Evolutionary conservation across 305 asterid species (phyloP).

Genomic region (Petunia hybrid): DNA sequence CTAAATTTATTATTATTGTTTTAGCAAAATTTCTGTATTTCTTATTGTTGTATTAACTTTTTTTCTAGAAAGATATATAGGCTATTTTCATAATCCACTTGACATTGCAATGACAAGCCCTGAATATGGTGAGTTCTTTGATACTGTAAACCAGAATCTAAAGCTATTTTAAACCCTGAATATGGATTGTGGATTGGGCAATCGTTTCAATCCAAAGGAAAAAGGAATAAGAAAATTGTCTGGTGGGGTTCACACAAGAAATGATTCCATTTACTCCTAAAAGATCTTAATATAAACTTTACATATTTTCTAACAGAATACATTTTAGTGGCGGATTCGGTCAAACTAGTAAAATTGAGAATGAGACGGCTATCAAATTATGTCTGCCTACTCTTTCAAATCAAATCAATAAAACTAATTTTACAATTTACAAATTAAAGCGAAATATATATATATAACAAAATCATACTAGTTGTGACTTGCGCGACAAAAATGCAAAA

Average conservation of each 20-base stretch:
- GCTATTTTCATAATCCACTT: not conserved
- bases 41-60: no score
- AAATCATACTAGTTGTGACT: no score
- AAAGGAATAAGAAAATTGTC: not conserved
- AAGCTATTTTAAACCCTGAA: no score
- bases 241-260: not conserved
- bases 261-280: not conserved
- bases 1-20: no score
- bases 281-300: not conserved
- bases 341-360: not conserved
- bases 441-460: no score
- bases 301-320: not conserved
- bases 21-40: no score
- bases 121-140: no score
- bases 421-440: no score
- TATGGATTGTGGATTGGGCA: no score
- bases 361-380: not conserved
- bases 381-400: not conserved
- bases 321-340: not conserved
- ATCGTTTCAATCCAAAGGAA: not conserved
- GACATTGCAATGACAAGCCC: not conserved
- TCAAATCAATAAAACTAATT: no score
- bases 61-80: not conserved
- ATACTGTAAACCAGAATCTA: no score
- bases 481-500: no score